phyloP scores from a whole-genome alignment of 2,329 filamentous ascomycete species.

The Coniochaeta ligniaria region DNA sequence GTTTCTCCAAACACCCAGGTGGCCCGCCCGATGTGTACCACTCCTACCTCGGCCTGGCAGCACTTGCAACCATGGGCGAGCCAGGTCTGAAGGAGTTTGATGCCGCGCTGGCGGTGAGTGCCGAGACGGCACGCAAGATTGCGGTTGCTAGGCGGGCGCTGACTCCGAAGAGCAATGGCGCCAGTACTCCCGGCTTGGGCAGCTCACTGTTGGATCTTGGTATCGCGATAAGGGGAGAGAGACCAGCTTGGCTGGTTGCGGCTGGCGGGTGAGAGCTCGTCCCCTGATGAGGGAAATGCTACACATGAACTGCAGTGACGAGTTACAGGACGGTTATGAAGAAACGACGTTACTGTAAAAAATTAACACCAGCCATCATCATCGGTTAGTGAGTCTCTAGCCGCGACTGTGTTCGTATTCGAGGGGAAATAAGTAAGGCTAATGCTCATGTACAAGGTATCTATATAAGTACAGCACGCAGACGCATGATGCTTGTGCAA shows the following conservation, averaged over 20 bases:
- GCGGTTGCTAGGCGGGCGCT: conserved; percentile 34
- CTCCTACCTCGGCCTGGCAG: conserved; percentile 78
- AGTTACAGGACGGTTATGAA: neutral
- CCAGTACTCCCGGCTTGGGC: neutral
- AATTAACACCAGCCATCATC: neutral
- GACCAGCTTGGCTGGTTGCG: neutral
- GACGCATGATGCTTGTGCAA: neutral
- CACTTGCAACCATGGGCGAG: conserved; percentile 68
- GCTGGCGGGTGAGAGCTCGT: neutral
- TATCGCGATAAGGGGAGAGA: neutral
- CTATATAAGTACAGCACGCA: neutral
- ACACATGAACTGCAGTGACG: neutral
- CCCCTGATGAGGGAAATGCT: neutral
- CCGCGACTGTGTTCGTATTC: neutral
- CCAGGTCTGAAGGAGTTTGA: conserved; percentile 64
- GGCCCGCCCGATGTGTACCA: conserved; percentile 76
- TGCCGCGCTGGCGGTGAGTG: conserved; percentile 67
- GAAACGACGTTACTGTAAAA: neutral
- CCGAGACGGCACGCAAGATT: conserved; percentile 45
- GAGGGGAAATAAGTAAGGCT: neutral
- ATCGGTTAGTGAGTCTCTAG: neutral
- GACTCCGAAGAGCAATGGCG: neutral
- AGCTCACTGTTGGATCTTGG: neutral
- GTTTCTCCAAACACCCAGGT: conserved; percentile 68
- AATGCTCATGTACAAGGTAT: neutral